These are phyloP conservation scores for Rhizopogon roseolus DNA, from an alignment of 768 basidiomycete genomes.

Conservation along the genomic window DNA sequence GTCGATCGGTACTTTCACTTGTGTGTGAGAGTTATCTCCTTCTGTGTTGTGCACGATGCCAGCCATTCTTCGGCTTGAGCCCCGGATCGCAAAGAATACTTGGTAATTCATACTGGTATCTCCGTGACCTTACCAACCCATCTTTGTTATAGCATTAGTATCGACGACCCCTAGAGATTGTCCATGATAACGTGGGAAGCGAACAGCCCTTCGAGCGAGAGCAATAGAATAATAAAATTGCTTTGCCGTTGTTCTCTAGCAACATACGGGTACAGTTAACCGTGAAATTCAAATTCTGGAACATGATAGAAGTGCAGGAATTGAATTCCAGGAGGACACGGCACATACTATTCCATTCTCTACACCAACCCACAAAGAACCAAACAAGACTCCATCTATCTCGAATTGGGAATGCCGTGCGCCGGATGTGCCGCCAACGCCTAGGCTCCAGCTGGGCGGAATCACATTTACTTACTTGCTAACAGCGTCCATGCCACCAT, in stretches of 20 bases:
- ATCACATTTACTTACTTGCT: not conserved
- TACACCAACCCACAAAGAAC: not conserved
- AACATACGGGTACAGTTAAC: not conserved
- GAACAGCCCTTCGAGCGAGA: not conserved
- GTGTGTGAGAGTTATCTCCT: not conserved
- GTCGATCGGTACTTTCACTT: not conserved
- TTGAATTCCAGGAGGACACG: not conserved
- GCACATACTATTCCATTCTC: not conserved
- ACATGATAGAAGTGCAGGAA: not conserved
- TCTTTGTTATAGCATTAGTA: no score
- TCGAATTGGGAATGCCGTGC: not conserved
- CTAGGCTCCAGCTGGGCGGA: no score
- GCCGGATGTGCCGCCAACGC: no score
- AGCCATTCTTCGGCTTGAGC: not conserved
- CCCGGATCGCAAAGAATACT: not conserved
- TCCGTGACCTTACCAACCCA: not conserved
- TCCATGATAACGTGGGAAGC: conserved; percentile 8
- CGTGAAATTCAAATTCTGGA: not conserved
- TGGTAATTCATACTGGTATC: not conserved
- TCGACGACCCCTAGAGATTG: not conserved
- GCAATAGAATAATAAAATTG: not conserved
- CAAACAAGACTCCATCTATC: not conserved
- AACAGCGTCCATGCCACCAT: not conserved
- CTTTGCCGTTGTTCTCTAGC: no score
- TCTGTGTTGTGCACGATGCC: not conserved